Evolutionary conservation across 192 early-diverging fungal genomes (phyloP), one percentile per base, ranked within the genome.

Genomic region (Backusella mclennaniae): DNA sequence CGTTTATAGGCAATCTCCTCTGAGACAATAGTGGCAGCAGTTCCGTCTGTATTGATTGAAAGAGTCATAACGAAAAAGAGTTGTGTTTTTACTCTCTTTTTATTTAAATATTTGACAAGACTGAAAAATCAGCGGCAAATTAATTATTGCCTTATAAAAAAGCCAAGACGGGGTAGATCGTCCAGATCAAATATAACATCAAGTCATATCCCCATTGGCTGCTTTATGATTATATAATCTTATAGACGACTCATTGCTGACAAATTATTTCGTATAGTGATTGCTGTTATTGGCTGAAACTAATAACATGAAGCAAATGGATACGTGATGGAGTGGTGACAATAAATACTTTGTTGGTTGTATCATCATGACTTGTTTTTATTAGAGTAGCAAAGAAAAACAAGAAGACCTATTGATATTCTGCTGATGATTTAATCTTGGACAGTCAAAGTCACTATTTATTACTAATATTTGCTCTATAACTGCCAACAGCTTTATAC

Each of bases 1-100:
- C 87, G 78, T 68, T 85, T 86, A 74, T 89, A 83, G 19, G 49
- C 56, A 23, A 83, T 66, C 21, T 77, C 74, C 35, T 89, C 87
- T 4, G 76, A 75, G 12, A 79, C 31, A 31, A 84, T 76, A 21
- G 44, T 89, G 7, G 75, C 82, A 35, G 78, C 82, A 41, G 82
- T 83, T 72, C 82, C 82, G 17, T 76, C 46, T 46, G 82, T 83
- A 42, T 83, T 79, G 23, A 83, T 83, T n/a, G 74, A 38, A 31
- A 83, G 56, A 70, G 35, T 33, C 42, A 67, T 66, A 44, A 19
- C 26, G 23, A 17, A 49, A 33, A 49, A 49, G 19, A 49, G 46
- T 19, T 49, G 46, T 49, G 15, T 6, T n/a, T 17, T 49, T 17
- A 19, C 17, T 49, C 5, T 7, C 46, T 49, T 49, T 49, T 49